Conservation (phyloP, 352 stramenopile species). For the Thalassiosira hispida region DNA sequence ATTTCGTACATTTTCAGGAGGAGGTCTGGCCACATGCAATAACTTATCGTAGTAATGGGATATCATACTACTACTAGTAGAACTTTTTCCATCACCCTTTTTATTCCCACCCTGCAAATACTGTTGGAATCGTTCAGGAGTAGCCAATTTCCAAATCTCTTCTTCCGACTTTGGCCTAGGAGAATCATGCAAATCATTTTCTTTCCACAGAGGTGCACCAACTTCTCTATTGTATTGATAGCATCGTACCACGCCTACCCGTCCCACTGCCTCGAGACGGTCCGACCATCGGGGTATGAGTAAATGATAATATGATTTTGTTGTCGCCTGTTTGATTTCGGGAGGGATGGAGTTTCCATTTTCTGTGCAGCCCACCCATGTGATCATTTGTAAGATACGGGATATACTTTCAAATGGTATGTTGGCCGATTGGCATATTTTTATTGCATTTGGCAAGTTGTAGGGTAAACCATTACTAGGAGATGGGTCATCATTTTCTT, state of each 20-base stretch:
- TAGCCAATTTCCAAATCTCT: constrained; percentile 66
- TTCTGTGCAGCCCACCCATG: constrained; percentile 60
- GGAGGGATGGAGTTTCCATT: constrained; percentile 70
- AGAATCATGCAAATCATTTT: constrained; percentile 27
- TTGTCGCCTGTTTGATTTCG: constrained; percentile 20
- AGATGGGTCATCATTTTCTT: background rate
- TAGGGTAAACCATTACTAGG: background rate
- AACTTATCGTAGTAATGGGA: constrained; percentile 82
- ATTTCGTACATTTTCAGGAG: constrained; percentile 68
- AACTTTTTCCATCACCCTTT: background rate
- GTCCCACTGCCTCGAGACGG: constrained; percentile 70
- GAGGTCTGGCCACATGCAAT: constrained; percentile 68
- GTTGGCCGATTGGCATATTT: constrained; percentile 31
- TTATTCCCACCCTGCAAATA: constrained; percentile 42
- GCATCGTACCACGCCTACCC: constrained; percentile 67
- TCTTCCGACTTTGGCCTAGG: constrained; percentile 50
- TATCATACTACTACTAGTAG: constrained; percentile 59
- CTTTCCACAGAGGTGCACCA: constrained; percentile 35
- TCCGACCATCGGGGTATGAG: constrained; percentile 73
- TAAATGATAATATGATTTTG: constrained; percentile 48
- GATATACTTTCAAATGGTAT: constrained; percentile 21
- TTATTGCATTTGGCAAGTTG: constrained; percentile 32
- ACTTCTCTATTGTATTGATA: constrained; percentile 75
- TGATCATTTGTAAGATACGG: constrained; percentile 66
- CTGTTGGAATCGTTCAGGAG: constrained; percentile 55